phyloP scores from a whole-genome alignment of 164 flowering plant genomes.

The Tetrastigma voinierianum region DNA sequence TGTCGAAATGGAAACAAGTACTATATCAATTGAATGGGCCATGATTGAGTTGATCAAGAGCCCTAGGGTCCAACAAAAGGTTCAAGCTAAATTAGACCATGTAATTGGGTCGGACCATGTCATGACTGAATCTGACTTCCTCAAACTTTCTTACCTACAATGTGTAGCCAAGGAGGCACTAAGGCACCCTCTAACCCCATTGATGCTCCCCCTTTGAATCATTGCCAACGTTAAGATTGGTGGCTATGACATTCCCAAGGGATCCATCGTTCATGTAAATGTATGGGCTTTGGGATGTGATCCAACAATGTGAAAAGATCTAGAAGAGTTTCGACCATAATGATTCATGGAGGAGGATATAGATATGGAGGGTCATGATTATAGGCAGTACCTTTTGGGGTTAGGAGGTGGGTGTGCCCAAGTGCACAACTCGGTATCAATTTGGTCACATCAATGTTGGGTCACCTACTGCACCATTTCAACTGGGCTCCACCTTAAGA shows the following conservation, averaged over 20 bases:
- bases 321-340: conserved; percentile 39
- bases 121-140: conserved; percentile 32
- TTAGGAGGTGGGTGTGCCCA: conserved; percentile 47
- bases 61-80: conserved; percentile 41
- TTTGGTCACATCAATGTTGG: conserved; percentile 40
- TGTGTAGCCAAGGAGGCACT: too few species aligned
- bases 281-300: conserved; percentile 50
- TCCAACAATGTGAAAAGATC: conserved; percentile 38
- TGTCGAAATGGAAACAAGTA: conserved; percentile 45
- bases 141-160: conserved; percentile 38
- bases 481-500: conserved; percentile 30
- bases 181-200: conserved; percentile 45
- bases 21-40: conserved; percentile 41
- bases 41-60: conserved; percentile 40
- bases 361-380: conserved; percentile 45
- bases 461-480: conserved; percentile 41
- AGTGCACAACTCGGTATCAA: too few species aligned
- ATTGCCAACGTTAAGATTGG: conserved; percentile 31
- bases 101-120: conserved; percentile 36
- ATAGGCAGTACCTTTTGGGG: conserved; percentile 42
- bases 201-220: conserved; percentile 44
- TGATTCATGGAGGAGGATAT: conserved; percentile 43
- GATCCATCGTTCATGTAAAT: conserved; percentile 40
- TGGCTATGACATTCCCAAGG: too few species aligned
- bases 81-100: conserved; percentile 39